Evolutionary conservation across 495 filamentous ascomycete species (phyloP).

Genomic region (Podospora didyma): DNA sequence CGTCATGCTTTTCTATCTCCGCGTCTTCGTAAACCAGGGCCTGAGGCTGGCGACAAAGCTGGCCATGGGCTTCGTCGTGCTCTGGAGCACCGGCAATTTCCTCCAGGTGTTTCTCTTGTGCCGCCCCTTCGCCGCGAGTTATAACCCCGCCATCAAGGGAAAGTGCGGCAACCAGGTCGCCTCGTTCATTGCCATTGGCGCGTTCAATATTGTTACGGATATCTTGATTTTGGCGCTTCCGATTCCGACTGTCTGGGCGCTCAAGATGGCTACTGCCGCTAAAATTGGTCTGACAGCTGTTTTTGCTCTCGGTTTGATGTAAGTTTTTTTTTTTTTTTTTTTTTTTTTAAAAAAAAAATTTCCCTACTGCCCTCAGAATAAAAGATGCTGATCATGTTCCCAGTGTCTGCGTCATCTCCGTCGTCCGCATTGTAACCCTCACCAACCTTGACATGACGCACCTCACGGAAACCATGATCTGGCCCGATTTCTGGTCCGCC

Average conservation of each 20-base stretch:
- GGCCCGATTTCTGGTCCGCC: constrained; percentile 29
- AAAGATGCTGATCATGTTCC: neutral
- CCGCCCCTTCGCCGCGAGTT: constrained; percentile 17
- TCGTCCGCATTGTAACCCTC: constrained; percentile 28
- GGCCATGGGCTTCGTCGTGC: constrained; percentile 11
- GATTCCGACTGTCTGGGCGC: constrained; percentile 16
- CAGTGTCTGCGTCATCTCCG: constrained; percentile 21
- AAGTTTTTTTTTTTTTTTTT: neutral
- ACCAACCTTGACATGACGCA: constrained; percentile 14
- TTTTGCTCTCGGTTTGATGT: constrained; percentile 25
- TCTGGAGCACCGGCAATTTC: constrained; percentile 18
- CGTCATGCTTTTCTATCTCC: constrained; percentile 26
- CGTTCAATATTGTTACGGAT: constrained; percentile 26
- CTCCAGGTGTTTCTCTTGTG: constrained; percentile 23
- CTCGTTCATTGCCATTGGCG: constrained; percentile 17
- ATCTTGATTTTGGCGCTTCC: constrained; percentile 23
- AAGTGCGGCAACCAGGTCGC: constrained; percentile 7
- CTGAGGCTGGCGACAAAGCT: constrained; percentile 13
- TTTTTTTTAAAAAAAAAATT: neutral
- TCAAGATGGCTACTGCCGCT: constrained; percentile 17
- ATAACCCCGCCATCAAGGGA: neutral
- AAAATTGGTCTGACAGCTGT: constrained; percentile 23
- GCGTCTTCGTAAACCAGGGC: constrained; percentile 19
- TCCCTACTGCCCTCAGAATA: neutral
- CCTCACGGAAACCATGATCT: constrained; percentile 24